Evolutionary conservation across 331 rosid species (phyloP), one percentile per base, ranked within the genome.

Genomic region (Rhamnella rubrinervis): DNA sequence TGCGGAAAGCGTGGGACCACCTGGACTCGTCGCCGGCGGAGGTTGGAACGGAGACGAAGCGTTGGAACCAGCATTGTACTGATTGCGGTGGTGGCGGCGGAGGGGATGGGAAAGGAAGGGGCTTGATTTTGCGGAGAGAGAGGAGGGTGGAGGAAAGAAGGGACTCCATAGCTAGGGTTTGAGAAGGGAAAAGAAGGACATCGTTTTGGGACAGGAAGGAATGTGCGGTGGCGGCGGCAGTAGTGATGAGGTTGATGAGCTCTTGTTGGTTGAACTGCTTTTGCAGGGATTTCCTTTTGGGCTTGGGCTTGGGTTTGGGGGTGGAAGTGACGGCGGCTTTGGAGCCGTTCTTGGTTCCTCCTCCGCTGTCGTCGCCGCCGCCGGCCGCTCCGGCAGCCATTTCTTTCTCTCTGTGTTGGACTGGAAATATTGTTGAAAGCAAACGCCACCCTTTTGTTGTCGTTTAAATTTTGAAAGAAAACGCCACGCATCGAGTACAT

Each of bases 151-250:
- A 83, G 8, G 85, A 71, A 59, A 92, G 77, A 28, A 92, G 88
- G 75, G 91, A 74, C 60, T 92, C 91, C 18, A 89, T 83, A 35
- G 77, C 14, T 21, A 81, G 87, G 62, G 96, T 68, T 69, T 83
- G 96, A 47, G 91, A 78, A 17, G 98, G 96, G 21, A 83, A 87
- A 37, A 92, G 96, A 64, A 53, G 35, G 67, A 84, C 68, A 68
- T 89, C 95, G 78, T 89, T 83, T 15, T 69, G 72, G 44, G 76
- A 77, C 80, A 92, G 92, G 73, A 92, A 92, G 55, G 89, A 76
- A 41, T 63, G 75, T 31, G 91, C 86, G 2, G 80, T 55, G 3
- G 75, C 26, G n/a, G 81, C 77, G 46, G 86, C 85, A 74, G 63
- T 23, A 49, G 78, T 66, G 19, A 89, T 61, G 47, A 83, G 61